Evolutionary conservation across 2,329 filamentous ascomycete species (phyloP).

Genomic region (Neonectria neomacrospora): DNA sequence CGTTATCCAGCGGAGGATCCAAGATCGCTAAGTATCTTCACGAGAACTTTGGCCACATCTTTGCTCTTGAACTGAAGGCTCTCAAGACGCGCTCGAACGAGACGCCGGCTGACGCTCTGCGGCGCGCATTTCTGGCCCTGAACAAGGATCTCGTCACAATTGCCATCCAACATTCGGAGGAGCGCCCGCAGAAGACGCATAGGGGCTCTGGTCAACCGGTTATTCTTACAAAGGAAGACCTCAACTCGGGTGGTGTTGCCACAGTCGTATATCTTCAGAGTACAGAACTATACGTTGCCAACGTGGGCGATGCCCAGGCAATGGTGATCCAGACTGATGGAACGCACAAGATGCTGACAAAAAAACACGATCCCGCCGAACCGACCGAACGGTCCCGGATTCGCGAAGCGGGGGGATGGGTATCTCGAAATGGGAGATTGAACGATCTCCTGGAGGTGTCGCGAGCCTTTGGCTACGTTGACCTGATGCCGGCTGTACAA

Average conservation of each 20-base stretch:
- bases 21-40: conserved; percentile 97
- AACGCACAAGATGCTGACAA: conserved; percentile 82
- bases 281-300: conserved; percentile 92
- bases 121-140: conserved; percentile 85
- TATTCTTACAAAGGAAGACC: conserved; percentile 86
- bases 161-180: conserved; percentile 82
- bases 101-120: conserved; percentile 82
- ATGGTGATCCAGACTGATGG: conserved; percentile 93
- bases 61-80: conserved; percentile 82
- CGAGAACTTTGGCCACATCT: conserved; percentile 91
- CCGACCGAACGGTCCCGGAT: conserved; percentile 86
- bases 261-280: conserved; percentile 91
- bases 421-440: conserved; percentile 91
- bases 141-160: conserved; percentile 95
- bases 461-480: conserved; percentile 92
- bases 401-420: conserved; percentile 93
- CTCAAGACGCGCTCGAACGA: conserved; percentile 76
- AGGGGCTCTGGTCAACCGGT: conserved; percentile 78
- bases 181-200: conserved; percentile 73
- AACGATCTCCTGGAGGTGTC: conserved; percentile 94
- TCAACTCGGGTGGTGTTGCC: conserved; percentile 89
- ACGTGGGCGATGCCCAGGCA: conserved; percentile 95
- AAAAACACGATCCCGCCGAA: conserved; percentile 94
- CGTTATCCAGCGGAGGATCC: conserved; percentile 88
- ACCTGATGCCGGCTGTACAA: conserved; percentile 91